These are phyloP conservation scores for Leishmania arabica DNA, from an alignment of 208 protist species.

Conservation along the genomic window DNA sequence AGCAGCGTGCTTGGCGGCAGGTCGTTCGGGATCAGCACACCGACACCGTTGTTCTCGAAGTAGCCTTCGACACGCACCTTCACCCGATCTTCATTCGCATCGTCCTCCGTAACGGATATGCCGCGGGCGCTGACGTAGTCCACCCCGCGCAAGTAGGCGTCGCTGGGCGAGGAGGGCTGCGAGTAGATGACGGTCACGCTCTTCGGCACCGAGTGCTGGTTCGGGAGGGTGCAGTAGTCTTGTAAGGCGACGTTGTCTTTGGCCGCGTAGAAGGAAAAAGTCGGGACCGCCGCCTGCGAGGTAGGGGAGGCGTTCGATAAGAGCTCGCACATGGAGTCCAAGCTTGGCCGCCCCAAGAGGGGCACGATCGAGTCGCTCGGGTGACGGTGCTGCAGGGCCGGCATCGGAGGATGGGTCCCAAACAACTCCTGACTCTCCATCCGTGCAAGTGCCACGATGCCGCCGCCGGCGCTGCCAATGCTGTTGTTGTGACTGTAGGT, in stretches of 20 bases:
- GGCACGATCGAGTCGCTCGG: slow-evolving; percentile 17
- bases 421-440: slow-evolving; percentile 15
- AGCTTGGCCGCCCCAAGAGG: slow-evolving; percentile 14
- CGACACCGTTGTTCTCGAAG: slow-evolving; percentile 47
- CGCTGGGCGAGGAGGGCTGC: slow-evolving; percentile 17
- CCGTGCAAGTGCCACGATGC: slow-evolving; percentile 6
- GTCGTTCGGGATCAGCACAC: slow-evolving; percentile 79
- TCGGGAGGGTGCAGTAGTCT: slow-evolving; percentile 13
- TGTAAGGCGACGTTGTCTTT: slow-evolving; percentile 23
- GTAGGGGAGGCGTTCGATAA: slow-evolving; percentile 16
- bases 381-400: slow-evolving; percentile 16
- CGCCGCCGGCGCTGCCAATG: slow-evolving; percentile 1
- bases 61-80: slow-evolving; percentile 86
- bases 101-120: slow-evolving; percentile 26
- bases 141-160: slow-evolving; percentile 16
- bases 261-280: slow-evolving; percentile 7
- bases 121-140: slow-evolving; percentile 17
- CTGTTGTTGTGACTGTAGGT: not conserved
- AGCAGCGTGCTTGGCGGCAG: slow-evolving; percentile 79
- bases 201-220: slow-evolving; percentile 1
- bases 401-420: not conserved
- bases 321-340: slow-evolving; percentile 22
- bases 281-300: slow-evolving; percentile 3
- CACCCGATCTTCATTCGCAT: slow-evolving; percentile 56
- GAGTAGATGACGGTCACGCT: slow-evolving; percentile 55